Evolutionary conservation across 202 grass and related monocot species (phyloP).

Genomic region (Hordeum pubiflorum): DNA sequence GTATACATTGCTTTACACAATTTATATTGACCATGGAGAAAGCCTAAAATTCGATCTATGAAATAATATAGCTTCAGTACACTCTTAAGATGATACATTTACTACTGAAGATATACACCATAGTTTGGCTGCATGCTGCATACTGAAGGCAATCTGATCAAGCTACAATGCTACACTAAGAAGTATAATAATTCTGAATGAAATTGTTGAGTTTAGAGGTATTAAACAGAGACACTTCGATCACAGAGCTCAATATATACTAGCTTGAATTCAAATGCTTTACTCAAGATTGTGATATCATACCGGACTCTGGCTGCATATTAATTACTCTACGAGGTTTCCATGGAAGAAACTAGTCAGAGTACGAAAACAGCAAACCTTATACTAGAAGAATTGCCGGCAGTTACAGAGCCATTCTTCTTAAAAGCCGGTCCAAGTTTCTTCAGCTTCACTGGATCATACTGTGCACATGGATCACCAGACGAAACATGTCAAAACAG

Average conservation of each 20-base stretch:
- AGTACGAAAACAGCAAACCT: conserved; percentile 37
- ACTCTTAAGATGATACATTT: background rate
- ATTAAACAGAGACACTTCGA: background rate
- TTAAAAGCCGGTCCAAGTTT: conserved; percentile 84
- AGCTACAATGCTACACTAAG: background rate
- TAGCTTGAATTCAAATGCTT: background rate
- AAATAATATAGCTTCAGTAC: background rate
- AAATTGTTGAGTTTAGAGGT: background rate
- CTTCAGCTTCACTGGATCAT: conserved; percentile 71
- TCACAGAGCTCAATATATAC: background rate
- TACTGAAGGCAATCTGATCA: background rate
- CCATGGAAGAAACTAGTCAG: background rate
- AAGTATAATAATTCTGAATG: background rate
- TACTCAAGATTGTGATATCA: background rate
- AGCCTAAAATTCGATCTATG: background rate
- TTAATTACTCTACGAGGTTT: conserved; percentile 4
- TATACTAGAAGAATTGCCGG: conserved; percentile 95
- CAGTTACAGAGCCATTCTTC: conserved; percentile 68
- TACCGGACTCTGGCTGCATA: background rate
- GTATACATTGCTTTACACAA: background rate
- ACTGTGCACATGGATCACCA: conserved; percentile 32
- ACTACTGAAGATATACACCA: background rate
- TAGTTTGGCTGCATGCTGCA: background rate
- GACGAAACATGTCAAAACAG: background rate
- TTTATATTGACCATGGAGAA: background rate